A percentile compares a stretch with the other conserved stretches of the same genome.
Conservation (phyloP, 441 rosid genomes). For the Bruguiera hainesii region DNA sequence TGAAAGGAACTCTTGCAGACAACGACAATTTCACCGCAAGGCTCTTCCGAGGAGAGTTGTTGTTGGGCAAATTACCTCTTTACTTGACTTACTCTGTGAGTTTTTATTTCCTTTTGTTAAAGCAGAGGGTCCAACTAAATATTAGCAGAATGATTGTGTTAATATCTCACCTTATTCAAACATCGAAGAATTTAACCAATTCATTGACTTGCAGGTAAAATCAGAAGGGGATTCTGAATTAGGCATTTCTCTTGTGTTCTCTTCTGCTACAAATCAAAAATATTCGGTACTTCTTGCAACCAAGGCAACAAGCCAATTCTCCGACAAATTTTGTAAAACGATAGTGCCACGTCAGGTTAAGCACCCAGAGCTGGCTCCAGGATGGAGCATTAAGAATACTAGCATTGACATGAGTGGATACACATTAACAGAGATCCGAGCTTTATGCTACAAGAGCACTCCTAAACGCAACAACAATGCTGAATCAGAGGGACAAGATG, state of each 20-base stretch:
- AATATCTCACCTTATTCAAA: not conserved
- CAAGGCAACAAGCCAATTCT: constrained; percentile 22
- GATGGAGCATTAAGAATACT: constrained; percentile 47
- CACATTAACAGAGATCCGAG: constrained; percentile 52
- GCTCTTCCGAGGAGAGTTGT: constrained; percentile 57
- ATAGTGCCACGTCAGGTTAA: constrained; percentile 30
- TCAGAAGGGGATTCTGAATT: constrained; percentile 47
- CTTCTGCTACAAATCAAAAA: constrained; percentile 33
- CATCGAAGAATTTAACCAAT: too few relatives aligned
- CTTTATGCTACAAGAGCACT: constrained; percentile 53
- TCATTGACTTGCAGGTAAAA: constrained; percentile 43
- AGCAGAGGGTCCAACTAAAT: constrained; percentile 4
- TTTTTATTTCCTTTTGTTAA: constrained; percentile 6
- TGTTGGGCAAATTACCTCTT: constrained; percentile 40
- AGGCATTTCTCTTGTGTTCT: constrained; percentile 58
- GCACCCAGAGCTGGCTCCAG: constrained; percentile 27
- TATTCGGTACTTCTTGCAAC: constrained; percentile 47
- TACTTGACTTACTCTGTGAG: constrained; percentile 66
- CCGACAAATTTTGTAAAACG: constrained; percentile 31
- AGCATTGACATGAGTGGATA: constrained; percentile 47
- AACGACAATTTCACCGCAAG: constrained; percentile 41
- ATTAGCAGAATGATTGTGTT: not conserved
- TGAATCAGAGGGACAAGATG: constrained; percentile 13
- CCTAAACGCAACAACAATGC: constrained; percentile 15
- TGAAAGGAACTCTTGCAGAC: constrained; percentile 59